Conservation (phyloP, 495 filamentous ascomycete species). For the Pseudevernia furfuracea region DNA sequence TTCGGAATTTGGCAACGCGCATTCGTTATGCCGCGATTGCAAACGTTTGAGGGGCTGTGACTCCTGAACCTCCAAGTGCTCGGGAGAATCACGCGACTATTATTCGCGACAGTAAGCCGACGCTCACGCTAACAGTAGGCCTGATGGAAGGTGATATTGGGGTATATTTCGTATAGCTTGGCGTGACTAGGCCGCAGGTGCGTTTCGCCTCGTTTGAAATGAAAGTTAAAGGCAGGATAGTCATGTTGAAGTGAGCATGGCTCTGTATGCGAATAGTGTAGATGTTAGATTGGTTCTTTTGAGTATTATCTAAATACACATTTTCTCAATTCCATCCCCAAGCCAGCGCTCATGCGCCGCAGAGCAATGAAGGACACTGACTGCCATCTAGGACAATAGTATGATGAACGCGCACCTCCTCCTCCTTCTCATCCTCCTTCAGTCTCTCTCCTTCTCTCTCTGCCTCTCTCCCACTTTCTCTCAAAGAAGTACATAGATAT, state of each 20-base stretch:
- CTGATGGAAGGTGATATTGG: too few relatives aligned
- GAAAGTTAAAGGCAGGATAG: neutral
- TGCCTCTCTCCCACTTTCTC: neutral
- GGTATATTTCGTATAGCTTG: too few relatives aligned
- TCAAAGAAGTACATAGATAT: slow-evolving; percentile 16
- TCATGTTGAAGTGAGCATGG: neutral
- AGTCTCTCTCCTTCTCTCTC: neutral
- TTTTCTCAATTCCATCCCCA: slow-evolving; percentile 7
- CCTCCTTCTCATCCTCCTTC: neutral
- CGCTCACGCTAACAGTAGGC: too few relatives aligned
- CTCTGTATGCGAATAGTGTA: neutral
- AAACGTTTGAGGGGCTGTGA: too few relatives aligned
- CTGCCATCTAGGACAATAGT: slow-evolving; percentile 2
- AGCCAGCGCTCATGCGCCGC: slow-evolving; percentile 12
- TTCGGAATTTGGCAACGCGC: too few relatives aligned
- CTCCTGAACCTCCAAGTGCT: too few relatives aligned
- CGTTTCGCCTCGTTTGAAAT: too few relatives aligned
- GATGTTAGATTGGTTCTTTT: neutral
- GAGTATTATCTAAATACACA: slow-evolving; percentile 13
- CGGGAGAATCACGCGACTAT: too few relatives aligned
- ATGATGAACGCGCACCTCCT: neutral
- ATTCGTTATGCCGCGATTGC: too few relatives aligned
- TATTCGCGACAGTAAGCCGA: too few relatives aligned
- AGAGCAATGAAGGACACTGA: slow-evolving; percentile 1
- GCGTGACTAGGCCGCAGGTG: too few relatives aligned